These are phyloP conservation scores for Strobilomyces echinocephalus DNA, from an alignment of 768 basidiomycete species.

Conservation along the genomic window DNA sequence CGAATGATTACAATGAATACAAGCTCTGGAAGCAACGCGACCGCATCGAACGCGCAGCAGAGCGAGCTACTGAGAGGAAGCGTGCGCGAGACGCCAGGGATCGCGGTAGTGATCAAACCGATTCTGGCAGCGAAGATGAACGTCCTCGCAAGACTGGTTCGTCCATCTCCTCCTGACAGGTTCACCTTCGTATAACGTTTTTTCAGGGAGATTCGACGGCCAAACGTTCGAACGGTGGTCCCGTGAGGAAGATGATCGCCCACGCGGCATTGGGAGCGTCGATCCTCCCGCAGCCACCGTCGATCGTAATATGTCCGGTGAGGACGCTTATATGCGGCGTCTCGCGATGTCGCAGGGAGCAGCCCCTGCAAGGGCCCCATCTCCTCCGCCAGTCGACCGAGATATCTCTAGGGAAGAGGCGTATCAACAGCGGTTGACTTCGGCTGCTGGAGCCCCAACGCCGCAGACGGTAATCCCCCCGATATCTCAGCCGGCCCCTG, in stretches of 20 bases:
- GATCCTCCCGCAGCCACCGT: conserved; percentile 34
- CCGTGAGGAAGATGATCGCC: conserved; percentile 45
- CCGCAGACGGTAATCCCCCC: conserved; percentile 18
- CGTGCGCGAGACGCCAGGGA: conserved; percentile 47
- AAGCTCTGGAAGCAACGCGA: conserved; percentile 77
- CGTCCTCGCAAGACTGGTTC: conserved; percentile 66
- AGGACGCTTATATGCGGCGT: conserved; percentile 77
- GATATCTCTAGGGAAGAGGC: conserved; percentile 73
- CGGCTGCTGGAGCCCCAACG: conserved; percentile 42
- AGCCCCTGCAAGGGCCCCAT: conserved; percentile 17
- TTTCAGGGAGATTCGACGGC: conserved; percentile 33
- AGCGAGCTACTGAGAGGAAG: conserved; percentile 59
- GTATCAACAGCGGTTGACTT: conserved; percentile 67
- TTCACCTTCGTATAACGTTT: conserved; percentile 25
- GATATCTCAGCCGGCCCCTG: conserved; percentile 18
- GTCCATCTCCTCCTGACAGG: conserved; percentile 7
- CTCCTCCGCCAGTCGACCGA: conserved; percentile 38
- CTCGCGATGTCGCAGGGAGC: conserved; percentile 57
- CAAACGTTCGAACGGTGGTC: conserved; percentile 51
- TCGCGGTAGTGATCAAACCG: conserved; percentile 55
- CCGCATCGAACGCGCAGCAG: conserved; percentile 62
- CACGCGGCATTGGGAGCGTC: conserved; percentile 22
- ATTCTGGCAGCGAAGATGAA: conserved; percentile 63
- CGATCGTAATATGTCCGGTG: conserved; percentile 57
- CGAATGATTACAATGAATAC: conserved; percentile 88